Percentiles rank a stretch among this genome's conserved stretches.
Evolutionary conservation across 2,329 filamentous ascomycete species (phyloP).

Genomic region (Scedosporium minutisporum): DNA sequence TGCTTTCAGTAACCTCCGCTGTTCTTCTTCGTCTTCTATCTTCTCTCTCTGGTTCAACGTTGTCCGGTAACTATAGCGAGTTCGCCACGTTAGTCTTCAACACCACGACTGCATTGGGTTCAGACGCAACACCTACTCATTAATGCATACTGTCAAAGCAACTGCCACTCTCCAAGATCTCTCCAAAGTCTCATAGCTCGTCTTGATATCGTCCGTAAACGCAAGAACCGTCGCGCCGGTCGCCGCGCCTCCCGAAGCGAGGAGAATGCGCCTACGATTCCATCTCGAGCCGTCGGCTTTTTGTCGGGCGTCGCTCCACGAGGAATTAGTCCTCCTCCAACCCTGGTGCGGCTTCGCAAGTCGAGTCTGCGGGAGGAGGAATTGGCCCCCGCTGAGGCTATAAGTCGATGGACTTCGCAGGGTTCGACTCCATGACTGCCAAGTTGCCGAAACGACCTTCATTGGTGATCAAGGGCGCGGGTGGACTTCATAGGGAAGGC

Average conservation of each 20-base stretch:
- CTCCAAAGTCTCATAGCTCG: constrained; percentile 64
- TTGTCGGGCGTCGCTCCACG: not conserved
- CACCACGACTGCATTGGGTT: not conserved
- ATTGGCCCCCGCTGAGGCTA: not conserved
- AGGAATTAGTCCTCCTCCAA: constrained; percentile 1
- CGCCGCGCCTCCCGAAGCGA: constrained; percentile 42
- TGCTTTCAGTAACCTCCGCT: constrained; percentile 58
- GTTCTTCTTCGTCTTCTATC: constrained; percentile 52
- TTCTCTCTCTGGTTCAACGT: constrained; percentile 65
- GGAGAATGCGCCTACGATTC: constrained; percentile 25
- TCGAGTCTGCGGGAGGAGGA: not conserved
- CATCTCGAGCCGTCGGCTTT: not conserved
- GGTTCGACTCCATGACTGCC: constrained; percentile 3
- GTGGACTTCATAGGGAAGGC: constrained; percentile 1
- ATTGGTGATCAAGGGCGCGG: not conserved
- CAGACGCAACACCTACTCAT: constrained; percentile 52
- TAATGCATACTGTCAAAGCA: constrained; percentile 71
- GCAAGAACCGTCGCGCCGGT: constrained; percentile 38
- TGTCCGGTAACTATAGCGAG: constrained; percentile 64
- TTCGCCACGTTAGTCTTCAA: not conserved
- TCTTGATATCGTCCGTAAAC: constrained; percentile 62
- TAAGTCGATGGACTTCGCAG: constrained; percentile 2
- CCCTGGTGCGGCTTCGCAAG: not conserved
- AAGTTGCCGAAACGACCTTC: constrained; percentile 4
- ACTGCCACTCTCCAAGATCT: constrained; percentile 69